Percentiles rank a stretch among this genome's conserved stretches.
Conservation (phyloP, 257 asterid species). For the Echium plantagineum region DNA sequence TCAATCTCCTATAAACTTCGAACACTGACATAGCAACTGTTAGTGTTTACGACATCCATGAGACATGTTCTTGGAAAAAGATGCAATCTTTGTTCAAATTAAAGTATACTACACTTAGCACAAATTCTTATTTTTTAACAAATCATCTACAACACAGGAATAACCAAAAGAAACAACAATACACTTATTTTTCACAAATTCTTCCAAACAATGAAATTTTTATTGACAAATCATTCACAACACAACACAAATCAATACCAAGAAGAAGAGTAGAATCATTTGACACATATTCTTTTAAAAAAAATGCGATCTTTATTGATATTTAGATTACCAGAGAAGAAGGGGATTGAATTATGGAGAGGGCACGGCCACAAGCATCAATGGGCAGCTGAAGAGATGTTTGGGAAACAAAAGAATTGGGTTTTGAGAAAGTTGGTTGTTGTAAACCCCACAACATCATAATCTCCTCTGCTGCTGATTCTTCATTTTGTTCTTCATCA, state of each 20-base stretch:
- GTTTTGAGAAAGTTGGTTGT: slow-evolving; percentile 64
- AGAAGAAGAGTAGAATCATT: too few species aligned
- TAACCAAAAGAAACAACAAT: neutral
- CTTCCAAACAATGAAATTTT: too few species aligned
- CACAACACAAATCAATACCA: neutral
- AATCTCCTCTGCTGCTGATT: slow-evolving; percentile 47
- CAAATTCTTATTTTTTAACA: too few species aligned
- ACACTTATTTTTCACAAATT: neutral
- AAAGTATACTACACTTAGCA: too few species aligned
- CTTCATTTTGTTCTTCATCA: slow-evolving; percentile 3
- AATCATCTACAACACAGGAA: neutral
- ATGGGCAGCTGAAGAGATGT: slow-evolving; percentile 59
- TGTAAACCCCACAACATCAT: slow-evolving; percentile 87
- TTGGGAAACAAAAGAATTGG: slow-evolving; percentile 63
- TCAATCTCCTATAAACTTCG: too few species aligned
- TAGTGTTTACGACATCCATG: too few species aligned
- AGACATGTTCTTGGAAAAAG: too few species aligned
- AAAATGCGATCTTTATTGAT: too few species aligned
- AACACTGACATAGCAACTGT: too few species aligned
- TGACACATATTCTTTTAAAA: neutral
- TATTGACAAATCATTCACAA: too few species aligned
- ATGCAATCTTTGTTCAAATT: too few species aligned
- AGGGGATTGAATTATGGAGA: slow-evolving; percentile 76
- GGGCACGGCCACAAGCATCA: slow-evolving; percentile 80
- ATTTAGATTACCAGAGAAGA: slow-evolving; percentile 51